These are phyloP conservation scores for Polychytrium aggregatum DNA, from an alignment of 192 early-diverging fungal species.

Conservation along the genomic window DNA sequence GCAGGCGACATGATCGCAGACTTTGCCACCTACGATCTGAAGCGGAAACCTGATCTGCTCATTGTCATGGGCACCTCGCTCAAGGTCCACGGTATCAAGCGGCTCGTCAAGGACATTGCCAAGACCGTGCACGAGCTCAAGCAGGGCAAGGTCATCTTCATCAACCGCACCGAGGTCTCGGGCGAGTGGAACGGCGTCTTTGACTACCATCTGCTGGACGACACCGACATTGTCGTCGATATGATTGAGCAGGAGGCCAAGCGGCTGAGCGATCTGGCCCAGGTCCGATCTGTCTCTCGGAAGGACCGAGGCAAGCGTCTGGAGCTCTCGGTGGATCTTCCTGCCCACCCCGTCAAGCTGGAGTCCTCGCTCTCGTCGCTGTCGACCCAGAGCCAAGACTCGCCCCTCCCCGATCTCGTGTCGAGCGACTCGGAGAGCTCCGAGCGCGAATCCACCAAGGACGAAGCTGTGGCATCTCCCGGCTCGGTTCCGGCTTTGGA, in stretches of 20 bases:
- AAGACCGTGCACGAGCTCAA: constrained; percentile 12
- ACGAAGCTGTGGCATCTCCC: too few relatives aligned
- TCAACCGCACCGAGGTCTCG: constrained; percentile 57
- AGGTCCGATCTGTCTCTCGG: too few relatives aligned
- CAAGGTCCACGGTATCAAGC: constrained; percentile 67
- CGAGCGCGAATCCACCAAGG: too few relatives aligned
- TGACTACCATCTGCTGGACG: constrained; percentile 65
- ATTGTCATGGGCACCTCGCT: constrained; percentile 85
- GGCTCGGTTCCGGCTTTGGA: too few relatives aligned
- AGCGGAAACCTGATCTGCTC: constrained; percentile 55
- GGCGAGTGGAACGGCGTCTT: constrained; percentile 70
- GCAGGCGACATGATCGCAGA: constrained; percentile 35
- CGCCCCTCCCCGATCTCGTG: too few relatives aligned
- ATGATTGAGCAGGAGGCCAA: constrained; percentile 11
- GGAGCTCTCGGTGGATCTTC: too few relatives aligned
- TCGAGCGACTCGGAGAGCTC: too few relatives aligned
- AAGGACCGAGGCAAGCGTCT: too few relatives aligned
- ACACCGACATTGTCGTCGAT: constrained; percentile 44
- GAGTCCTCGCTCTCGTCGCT: too few relatives aligned
- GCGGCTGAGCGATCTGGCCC: constrained; percentile 2
- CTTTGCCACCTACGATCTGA: constrained; percentile 15
- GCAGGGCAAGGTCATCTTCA: constrained; percentile 44
- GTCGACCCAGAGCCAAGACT: too few relatives aligned
- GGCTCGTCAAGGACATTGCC: constrained; percentile 63
- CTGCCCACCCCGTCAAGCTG: too few relatives aligned